Evolutionary conservation across 805 yeast species (phyloP), one percentile per base, ranked within the genome.

Genomic region (Candida ovalis): DNA sequence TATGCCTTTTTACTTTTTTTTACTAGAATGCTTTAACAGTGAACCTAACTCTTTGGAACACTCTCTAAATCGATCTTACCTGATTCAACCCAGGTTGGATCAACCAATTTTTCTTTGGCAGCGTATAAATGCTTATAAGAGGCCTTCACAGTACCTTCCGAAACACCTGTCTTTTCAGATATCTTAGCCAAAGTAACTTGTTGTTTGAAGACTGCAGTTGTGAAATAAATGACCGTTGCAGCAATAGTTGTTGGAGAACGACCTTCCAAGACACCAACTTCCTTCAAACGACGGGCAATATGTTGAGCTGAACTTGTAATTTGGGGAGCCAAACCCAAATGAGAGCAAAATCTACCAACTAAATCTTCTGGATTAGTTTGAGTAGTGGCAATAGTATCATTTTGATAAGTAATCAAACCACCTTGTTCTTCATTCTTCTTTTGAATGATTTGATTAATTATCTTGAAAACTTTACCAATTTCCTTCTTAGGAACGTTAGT

Each of bases 191-290:
- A 91, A 3, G 86, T 74, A 33, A 88, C 73, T 44, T 82, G 86
- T 32, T 84, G 83, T 40, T 86, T 86, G 64, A 91, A 91, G n/a
- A 94, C 71, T n/a, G 88, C 72, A 3, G 92, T 86, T 6, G 96
- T 88, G 87, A 94, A 84, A 69, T 92, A 94, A 43, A 94, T 92
- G 4, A 94, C 96, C 1, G 97, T 95, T 7, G 98, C 98, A 0
- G 98, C 97, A 62, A 94, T 89, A 33, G 99, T 92, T 46, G 91
- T 91, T 25, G 99, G 99, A 3, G 97, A 88, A 57, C 97, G 80
- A 59, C 99, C 98, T 17, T 96, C 97, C 61, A 94, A 75, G 35
- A 92, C 95, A 47, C 97, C 97, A 52, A 86, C 84, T 53, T 88
- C 96, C 62, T 88, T 87, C 61, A 96, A 89, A 55, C 85, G 78